Evolutionary conservation across 495 filamentous ascomycete species (phyloP).

Genomic region (Arthonia radiata): DNA sequence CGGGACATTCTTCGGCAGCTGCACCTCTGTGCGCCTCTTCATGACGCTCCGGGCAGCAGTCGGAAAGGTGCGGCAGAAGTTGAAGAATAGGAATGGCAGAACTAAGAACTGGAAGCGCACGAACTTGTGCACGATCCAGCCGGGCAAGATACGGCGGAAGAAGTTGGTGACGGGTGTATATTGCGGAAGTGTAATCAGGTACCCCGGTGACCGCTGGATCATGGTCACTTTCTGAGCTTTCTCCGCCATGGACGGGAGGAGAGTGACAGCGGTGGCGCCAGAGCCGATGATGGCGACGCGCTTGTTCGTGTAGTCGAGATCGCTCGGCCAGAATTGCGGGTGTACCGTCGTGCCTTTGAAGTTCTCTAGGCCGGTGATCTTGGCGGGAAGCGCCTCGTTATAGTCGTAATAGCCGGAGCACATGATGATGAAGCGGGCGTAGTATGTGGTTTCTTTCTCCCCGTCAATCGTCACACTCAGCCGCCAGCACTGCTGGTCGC

Average conservation of each 20-base stretch:
- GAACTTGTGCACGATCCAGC: constrained; percentile 13
- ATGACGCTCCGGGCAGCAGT: constrained; percentile 22
- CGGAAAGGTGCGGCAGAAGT: constrained; percentile 33
- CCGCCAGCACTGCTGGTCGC: constrained; percentile 31
- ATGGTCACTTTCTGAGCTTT: constrained; percentile 27
- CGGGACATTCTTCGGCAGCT: constrained; percentile 29
- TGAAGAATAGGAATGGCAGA: constrained; percentile 21
- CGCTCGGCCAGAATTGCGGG: constrained; percentile 36
- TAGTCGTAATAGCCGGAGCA: constrained; percentile 50
- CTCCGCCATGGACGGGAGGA: constrained; percentile 24
- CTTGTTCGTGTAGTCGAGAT: constrained; percentile 24
- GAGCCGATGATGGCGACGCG: constrained; percentile 28
- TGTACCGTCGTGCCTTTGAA: constrained; percentile 32
- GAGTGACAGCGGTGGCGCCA: constrained; percentile 31
- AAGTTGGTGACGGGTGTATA: constrained; percentile 12
- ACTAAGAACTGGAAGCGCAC: constrained; percentile 23
- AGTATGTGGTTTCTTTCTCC: constrained; percentile 17
- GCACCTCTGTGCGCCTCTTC: constrained; percentile 12
- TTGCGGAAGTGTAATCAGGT: constrained; percentile 23
- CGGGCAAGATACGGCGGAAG: no score
- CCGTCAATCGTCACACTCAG: constrained; percentile 27
- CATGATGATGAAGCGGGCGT: constrained; percentile 30
- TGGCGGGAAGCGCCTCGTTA: constrained; percentile 24
- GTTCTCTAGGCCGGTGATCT: constrained; percentile 31
- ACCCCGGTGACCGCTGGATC: constrained; percentile 31